These are phyloP conservation scores for Arthrobotrys sphaeroides DNA, from an alignment of 2,329 filamentous ascomycete species.

Conservation along the genomic window DNA sequence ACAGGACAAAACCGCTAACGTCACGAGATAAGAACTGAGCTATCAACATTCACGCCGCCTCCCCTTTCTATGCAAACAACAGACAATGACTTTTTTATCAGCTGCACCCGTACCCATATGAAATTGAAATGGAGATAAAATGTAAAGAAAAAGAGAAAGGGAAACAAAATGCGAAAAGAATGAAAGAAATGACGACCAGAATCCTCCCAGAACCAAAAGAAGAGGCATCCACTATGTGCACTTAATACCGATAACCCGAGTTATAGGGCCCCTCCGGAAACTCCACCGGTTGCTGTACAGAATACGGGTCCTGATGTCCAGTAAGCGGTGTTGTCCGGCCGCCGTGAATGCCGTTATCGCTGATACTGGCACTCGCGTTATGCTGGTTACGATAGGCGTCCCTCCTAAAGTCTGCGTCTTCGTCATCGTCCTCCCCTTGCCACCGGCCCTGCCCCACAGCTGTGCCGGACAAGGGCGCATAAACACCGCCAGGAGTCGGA, in stretches of 20 bases:
- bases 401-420: slow-evolving; percentile 42
- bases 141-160: background rate
- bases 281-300: slow-evolving; percentile 44
- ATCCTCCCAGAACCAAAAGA: background rate
- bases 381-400: slow-evolving; percentile 48
- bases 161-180: background rate
- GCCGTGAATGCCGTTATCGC: slow-evolving; percentile 15
- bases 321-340: slow-evolving; percentile 46
- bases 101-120: background rate
- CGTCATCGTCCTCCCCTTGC: slow-evolving; percentile 51
- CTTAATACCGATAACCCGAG: slow-evolving; percentile 40
- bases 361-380: slow-evolving; percentile 25
- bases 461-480: slow-evolving; percentile 41
- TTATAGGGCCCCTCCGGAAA: slow-evolving; percentile 49
- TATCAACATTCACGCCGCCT: background rate
- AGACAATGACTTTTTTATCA: slow-evolving; percentile 8
- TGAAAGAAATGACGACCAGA: background rate
- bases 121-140: background rate
- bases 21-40: slow-evolving; percentile 1
- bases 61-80: slow-evolving; percentile 8
- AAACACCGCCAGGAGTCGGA: slow-evolving; percentile 36
- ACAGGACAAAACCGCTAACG: slow-evolving; percentile 14
- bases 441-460: slow-evolving; percentile 49
- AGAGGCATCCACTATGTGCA: background rate
- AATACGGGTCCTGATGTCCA: slow-evolving; percentile 45